Evolutionary conservation across 169 alveolate species (phyloP), one percentile per base, ranked within the genome.

Genomic region (Theileria luwenshuni): DNA sequence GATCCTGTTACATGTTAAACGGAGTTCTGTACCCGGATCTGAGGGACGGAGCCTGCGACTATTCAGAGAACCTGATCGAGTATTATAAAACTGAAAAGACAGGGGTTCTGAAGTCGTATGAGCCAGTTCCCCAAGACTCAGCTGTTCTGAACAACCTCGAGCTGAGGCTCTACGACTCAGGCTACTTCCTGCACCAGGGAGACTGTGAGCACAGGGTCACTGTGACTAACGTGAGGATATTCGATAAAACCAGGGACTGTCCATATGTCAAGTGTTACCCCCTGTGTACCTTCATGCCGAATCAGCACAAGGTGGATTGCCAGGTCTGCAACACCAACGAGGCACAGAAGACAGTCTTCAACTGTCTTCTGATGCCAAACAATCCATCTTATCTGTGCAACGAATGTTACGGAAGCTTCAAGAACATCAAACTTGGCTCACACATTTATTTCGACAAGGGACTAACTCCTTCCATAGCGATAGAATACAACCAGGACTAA

Each of bases 141-240:
- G 91, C 93, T 21, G 51, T 64, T 35, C 41, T 92, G n/a, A 33
- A 61, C 41, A 71, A 92, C 51, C 61, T 92, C 43, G 74, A 87
- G 71, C 76, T 92, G 28, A 93, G 93, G 3, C 43, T 92, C 38
- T 90, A 87, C 60, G 51, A 58, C 27, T 86, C 75, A n/a, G 92
- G 94, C 5, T 83, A 83, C 52, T 80, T 85, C 49, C 69, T 92
- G 6, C 96, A 92, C 65, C 90, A 91, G 58, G 96, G 96, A 12
- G 94, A 91, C 71, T 92, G 96, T 61, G 96, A 92, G 48, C 96
- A 92, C 72, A 54, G 96, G 58, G 45, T 92, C 32, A 76, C 91
- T 69, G 77, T 92, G 38, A 87, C 91, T 19, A 79, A 85, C 41
- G 64, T 92, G 21, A 65, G 96, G 28, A 58, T 70, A 28, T 86